These are phyloP conservation scores for Exobasidium cylindrosporum DNA, from an alignment of 1,284 basidiomycete species.

Conservation along the genomic window DNA sequence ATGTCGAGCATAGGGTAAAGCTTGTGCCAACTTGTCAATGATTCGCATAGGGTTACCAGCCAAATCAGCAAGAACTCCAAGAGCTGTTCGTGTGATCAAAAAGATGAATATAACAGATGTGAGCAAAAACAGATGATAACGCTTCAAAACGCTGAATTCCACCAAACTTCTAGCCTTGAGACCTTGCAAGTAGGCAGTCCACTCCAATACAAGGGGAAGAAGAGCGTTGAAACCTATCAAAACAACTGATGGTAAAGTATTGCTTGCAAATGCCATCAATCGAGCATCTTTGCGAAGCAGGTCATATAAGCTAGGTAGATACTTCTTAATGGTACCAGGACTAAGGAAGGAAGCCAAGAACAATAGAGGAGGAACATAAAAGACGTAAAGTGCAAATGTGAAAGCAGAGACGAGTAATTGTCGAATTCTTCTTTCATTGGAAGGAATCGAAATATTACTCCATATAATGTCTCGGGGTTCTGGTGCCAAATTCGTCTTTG, in stretches of 20 bases:
- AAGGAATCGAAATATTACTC: constrained; percentile 73
- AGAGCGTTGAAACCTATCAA: constrained; percentile 85
- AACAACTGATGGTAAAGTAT: constrained; percentile 82
- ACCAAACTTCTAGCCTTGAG: constrained; percentile 83
- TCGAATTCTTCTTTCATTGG: constrained; percentile 45
- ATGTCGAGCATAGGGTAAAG: constrained; percentile 61
- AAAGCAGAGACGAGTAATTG: constrained; percentile 58
- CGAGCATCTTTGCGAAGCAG: constrained; percentile 76
- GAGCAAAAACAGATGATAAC: constrained; percentile 78
- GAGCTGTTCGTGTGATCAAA: constrained; percentile 82
- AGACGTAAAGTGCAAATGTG: constrained; percentile 65
- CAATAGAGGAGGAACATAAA: constrained; percentile 51
- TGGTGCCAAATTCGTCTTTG: constrained; percentile 63
- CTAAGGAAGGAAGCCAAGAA: constrained; percentile 79
- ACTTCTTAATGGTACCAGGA: constrained; percentile 85
- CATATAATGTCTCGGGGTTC: constrained; percentile 95
- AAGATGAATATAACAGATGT: constrained; percentile 95
- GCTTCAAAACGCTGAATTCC: constrained; percentile 87
- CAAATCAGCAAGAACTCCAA: constrained; percentile 64
- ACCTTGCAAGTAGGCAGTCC: constrained; percentile 78
- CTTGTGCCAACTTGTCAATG: constrained; percentile 49
- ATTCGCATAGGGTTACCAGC: constrained; percentile 47
- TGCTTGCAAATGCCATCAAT: constrained; percentile 82
- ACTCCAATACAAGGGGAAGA: constrained; percentile 84
- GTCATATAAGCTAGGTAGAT: constrained; percentile 73